Evolutionary conservation across 129 eudicot genomes (phyloP), one percentile per base, ranked within the genome.

Genomic region (Glebionis coronaria): DNA sequence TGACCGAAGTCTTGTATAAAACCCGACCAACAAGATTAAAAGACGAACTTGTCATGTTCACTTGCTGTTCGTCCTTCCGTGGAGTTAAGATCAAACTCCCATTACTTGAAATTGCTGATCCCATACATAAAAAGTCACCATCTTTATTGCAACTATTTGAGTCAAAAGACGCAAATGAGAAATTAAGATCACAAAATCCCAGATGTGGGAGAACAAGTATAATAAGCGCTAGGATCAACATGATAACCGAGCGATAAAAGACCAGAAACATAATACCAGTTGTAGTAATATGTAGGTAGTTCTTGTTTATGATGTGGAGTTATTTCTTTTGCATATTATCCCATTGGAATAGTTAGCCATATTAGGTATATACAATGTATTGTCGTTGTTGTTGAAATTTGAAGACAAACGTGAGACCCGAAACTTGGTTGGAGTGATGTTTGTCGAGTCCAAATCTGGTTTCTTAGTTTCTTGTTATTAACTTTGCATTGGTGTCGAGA

Each of bases 11-110:
- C 18, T 78, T 62, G 69, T 76, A 84, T 56, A 87, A 67, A 15
- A 77, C 90, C 40, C 95, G 57, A 25, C 82, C 95, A 9, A 82
- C 56, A 57, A 47, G 14, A 60, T 68, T 65, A 13, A 21, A 18
- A 0, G 53, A 9, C 0, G 69, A 60, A 13, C 71, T 13, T 1
- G 47, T 74, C 44, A 44, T 47, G 6, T 10, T 69, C 20, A 16
- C 18, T 47, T 40, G 63, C 31, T 53, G 20, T 31, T 19, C 68
- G 29, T 63, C 35, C 2, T 60, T 25, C 5, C 40, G 73, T 6
- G 87, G 86, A 0, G 95, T 84, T 27, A 87, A 55, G 55, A 51
- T 71, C 16, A 87, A 78, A 63, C 69, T 82, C 29, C 88, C 90
- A 31, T 87, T 76, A 23, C 79, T 68, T 12, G 81, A 71, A 64